Conservation (phyloP, 1,284 basidiomycete genomes). For the Exobasidium cylindrosporum region DNA sequence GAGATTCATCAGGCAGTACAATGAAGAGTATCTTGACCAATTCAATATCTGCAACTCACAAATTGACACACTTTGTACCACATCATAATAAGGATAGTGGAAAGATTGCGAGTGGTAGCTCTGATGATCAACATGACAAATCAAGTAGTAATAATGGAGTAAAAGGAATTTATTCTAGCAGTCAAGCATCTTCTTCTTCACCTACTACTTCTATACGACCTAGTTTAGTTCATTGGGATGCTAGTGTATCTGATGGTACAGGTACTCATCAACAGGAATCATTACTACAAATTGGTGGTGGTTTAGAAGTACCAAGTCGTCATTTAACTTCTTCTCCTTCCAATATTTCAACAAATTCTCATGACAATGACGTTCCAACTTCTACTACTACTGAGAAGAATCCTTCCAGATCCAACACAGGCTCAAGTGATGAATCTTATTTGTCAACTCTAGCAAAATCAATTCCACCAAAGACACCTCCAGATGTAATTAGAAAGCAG, state of each 20-base stretch:
- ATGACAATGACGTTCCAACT: not conserved
- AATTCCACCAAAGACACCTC: conserved; percentile 7
- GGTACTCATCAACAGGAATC: not conserved
- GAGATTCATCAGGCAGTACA: not conserved
- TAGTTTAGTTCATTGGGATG: not conserved
- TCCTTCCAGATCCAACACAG: not conserved
- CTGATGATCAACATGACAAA: not conserved
- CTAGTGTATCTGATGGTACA: not conserved
- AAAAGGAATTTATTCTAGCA: too few species aligned
- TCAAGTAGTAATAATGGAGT: not conserved
- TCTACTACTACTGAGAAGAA: not conserved
- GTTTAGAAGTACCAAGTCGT: not conserved
- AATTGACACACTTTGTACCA: not conserved
- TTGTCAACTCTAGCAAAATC: not conserved
- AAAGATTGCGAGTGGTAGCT: not conserved
- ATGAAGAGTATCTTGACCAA: not conserved
- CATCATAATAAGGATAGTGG: not conserved
- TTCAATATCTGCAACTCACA: not conserved
- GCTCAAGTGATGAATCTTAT: too few species aligned
- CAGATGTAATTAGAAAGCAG: conserved; percentile 6
- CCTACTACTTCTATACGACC: not conserved
- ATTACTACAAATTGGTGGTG: not conserved
- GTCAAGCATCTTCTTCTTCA: not conserved
- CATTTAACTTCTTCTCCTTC: not conserved
- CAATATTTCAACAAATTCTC: not conserved